Evolutionary conservation across 2,329 filamentous ascomycete genomes (phyloP), one percentile per base, ranked within the genome.

Genomic region (Aspergillaceae sp.): DNA sequence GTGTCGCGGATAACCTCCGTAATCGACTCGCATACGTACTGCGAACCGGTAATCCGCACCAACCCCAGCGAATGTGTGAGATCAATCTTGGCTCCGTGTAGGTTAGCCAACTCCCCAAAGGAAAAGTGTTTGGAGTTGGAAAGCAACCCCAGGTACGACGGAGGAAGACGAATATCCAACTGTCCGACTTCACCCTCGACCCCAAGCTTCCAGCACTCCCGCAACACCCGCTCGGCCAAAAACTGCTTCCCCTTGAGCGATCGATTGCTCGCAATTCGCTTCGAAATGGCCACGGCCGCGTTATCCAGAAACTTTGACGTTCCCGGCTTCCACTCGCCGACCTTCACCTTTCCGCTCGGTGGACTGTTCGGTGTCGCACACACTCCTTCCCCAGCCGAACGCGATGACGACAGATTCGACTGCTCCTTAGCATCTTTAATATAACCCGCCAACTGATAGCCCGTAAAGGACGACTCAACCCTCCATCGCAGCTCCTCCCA

Each of bases 171-270:
- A 5, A 70, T 54, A 43, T 68, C 65, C 37, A 68, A 43, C 43
- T 66, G 66, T 6, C 67, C 67, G 42, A 61, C 46, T 47, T 69
- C 66, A 27, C 56, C 57, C 9, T 46, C 35, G 29, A 67, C 47
- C 3, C 59, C 61, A 26, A 70, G 51, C 30, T 64, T 48, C 67
- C 67, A 70, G 54, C 61, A 67, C 37, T 68, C 59, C 35, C 67
- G 63, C 41, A 69, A 56, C 32, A 70, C 63, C 32, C 44, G 58
- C 48, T 70, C 65, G 10, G 58, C 58, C 26, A 66, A 44, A 6
- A 57, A 42, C n/a, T 56, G 35, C 42, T 70, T 70, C 3, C 57
- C 57, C 29, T 54, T 60, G 29, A 61, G 47, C 27, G 49, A 46
- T 32, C 55, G 52, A 7, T 57, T 29, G n/a, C 45, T 46, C 10